Percentiles rank a stretch among this genome's conserved stretches.
These are phyloP conservation scores for Metarhizium rileyi DNA, from an alignment of 2,329 filamentous ascomycete species.

Conservation along the genomic window DNA sequence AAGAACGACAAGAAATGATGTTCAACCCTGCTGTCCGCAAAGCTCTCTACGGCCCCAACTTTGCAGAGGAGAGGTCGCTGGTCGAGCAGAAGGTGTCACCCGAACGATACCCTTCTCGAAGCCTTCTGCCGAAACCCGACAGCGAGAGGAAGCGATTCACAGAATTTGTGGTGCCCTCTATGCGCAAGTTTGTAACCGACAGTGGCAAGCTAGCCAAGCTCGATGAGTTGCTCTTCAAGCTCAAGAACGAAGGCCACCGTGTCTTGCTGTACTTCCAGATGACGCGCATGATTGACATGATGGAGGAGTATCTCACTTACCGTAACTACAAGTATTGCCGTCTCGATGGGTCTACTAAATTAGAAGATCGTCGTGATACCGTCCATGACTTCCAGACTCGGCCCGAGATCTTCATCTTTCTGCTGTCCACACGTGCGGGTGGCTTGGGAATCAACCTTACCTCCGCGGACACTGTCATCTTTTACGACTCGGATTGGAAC, in stretches of 20 bases:
- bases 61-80: conserved; percentile 61
- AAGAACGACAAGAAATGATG: conserved; percentile 62
- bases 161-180: conserved; percentile 86
- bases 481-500: conserved; percentile 99
- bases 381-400: conserved; percentile 93
- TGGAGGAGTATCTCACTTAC: conserved; percentile 98
- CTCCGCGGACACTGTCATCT: conserved; percentile 94
- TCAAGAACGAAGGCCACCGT: conserved; percentile 88
- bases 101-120: conserved; percentile 49
- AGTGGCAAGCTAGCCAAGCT: conserved; percentile 91
- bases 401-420: conserved; percentile 92
- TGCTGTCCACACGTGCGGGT: conserved; percentile 91
- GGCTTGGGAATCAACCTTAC: conserved; percentile 97
- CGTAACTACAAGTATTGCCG: conserved; percentile 98
- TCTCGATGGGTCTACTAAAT: conserved; percentile 90
- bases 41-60: conserved; percentile 57
- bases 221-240: conserved; percentile 74
- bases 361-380: conserved; percentile 93
- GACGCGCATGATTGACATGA: conserved; percentile 98
- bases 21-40: conserved; percentile 74
- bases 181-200: conserved; percentile 95
- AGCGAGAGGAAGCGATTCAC: conserved; percentile 79
- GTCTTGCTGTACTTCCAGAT: conserved; percentile 99
- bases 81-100: conserved; percentile 63
- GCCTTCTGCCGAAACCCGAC: conserved; percentile 67